Evolutionary conservation across 371 early-diverging fungal species (phyloP).

Genomic region (Smittium culicis): DNA sequence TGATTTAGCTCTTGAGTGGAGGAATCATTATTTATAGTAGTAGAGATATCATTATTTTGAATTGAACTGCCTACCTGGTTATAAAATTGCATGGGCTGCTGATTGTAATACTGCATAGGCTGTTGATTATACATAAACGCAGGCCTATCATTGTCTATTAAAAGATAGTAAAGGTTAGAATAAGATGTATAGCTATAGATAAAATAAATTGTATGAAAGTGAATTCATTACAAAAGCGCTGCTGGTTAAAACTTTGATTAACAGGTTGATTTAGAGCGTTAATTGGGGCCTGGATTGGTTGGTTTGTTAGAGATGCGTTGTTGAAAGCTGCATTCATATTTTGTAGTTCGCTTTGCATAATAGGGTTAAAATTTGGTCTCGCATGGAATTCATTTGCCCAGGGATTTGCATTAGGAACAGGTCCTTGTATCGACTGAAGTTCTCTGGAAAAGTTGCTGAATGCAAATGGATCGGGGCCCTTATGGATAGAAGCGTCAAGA

Average conservation of each 20-base stretch:
- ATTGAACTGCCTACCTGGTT: constrained; percentile 10
- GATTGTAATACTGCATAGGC: not conserved
- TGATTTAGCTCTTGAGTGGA: constrained; percentile 18
- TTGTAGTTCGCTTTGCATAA: constrained; percentile 25
- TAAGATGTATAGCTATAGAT: constrained; percentile 16
- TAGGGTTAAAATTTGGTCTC: not conserved
- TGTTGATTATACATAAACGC: not conserved
- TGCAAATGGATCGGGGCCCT: constrained; percentile 22
- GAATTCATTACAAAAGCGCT: too few relatives aligned
- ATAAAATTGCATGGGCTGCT: not conserved
- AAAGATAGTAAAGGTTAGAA: constrained; percentile 4
- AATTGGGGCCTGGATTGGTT: constrained; percentile 20
- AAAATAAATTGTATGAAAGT: constrained; percentile 28
- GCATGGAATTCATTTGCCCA: constrained; percentile 56
- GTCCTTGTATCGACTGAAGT: constrained; percentile 22
- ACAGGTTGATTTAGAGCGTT: too few relatives aligned
- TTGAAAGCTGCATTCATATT: constrained; percentile 47
- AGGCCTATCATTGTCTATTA: not conserved
- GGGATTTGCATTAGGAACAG: constrained; percentile 26
- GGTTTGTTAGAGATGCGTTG: constrained; percentile 14
- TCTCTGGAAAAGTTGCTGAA: constrained; percentile 34
- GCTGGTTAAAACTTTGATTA: too few relatives aligned
- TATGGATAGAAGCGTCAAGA: constrained; percentile 8
- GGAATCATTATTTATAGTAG: not conserved
- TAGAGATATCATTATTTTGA: constrained; percentile 23